Percentiles rank a stretch among this genome's conserved stretches.
These are phyloP conservation scores for Circinella umbellata DNA, from an alignment of 371 early-diverging fungal species.

Conservation along the genomic window DNA sequence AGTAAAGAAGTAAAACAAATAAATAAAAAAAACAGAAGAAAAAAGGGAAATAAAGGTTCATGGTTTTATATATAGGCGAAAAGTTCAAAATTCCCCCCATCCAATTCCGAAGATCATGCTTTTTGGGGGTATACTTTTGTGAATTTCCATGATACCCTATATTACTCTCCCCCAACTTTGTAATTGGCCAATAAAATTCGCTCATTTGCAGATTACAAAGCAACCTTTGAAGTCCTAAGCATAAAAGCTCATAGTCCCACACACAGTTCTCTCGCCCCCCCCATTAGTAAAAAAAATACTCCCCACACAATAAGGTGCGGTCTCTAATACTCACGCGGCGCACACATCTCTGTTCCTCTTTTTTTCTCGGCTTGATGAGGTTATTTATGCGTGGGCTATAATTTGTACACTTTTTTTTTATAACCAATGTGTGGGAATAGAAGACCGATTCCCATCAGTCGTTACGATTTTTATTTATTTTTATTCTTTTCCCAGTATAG, in stretches of 20 bases:
- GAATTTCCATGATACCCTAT: slow-evolving; percentile 4
- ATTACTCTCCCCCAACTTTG: background rate
- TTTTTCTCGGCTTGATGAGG: too few species aligned
- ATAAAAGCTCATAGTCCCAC: background rate
- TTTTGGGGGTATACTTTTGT: slow-evolving; percentile 1
- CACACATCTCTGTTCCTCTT: too few species aligned
- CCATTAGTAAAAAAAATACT: background rate
- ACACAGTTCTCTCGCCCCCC: background rate
- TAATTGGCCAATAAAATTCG: background rate
- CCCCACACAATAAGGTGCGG: too few species aligned
- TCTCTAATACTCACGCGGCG: background rate
- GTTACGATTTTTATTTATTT: too few species aligned
- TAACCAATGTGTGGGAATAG: too few species aligned
- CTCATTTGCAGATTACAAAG: slow-evolving; percentile 5
- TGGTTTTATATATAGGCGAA: background rate
- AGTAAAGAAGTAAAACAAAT: slow-evolving; percentile 3
- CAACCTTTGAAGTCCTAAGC: background rate
- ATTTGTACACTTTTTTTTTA: too few species aligned
- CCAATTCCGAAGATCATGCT: slow-evolving; percentile 3
- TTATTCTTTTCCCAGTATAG: too few species aligned
- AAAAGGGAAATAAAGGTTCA: background rate
- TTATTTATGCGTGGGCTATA: too few species aligned
- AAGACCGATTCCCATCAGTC: too few species aligned
- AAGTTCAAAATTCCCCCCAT: too few species aligned
- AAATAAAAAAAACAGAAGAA: too few species aligned